Base-by-base conservation (phyloP, 176 grass and related monocot genomes). In the Neostapfia colusana region DNA sequence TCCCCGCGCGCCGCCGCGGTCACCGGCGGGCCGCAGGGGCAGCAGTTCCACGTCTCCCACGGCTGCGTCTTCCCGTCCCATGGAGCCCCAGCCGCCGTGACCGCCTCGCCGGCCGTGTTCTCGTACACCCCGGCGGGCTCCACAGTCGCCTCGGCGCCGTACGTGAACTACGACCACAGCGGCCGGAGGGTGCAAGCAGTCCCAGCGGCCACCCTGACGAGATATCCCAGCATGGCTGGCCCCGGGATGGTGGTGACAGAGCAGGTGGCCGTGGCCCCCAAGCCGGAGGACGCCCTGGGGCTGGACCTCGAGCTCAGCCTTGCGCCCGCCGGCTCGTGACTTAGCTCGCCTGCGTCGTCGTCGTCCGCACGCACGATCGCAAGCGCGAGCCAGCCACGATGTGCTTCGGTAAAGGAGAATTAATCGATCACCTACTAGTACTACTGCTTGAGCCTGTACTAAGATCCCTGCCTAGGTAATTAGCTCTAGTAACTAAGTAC, bases 261-360 rank as follows among this genome's bases (percentile, higher is more conserved):
- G 46, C 77, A 83, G 2, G 88, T 80, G 46, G 62, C 73, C 15
- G 88, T 80, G 46, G 76, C 73, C 8, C 42, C 80, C 17, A 77
- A 63, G 54, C 37, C 87, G 25, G 91, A 92, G 48, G 89, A 95
- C 13, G 65, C 83, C 8, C 40, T 95, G 78, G 92, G 89, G 40
- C 81, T 99, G 24, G 96, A 99, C 82, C 89, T 99, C 73, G 87
- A 99, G 79, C 91, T 99, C 71, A 92, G 96, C 80, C 90, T 97
- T 6, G 93, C 90, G 4, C 93, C 90, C 0, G 89, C 93, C 48
- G 82, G 93, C 18, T 92, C 76, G 13, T 92, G 87, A 82, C 69
- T 69, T 7, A 3, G 28, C 25, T 17, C 31, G 31, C 3, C 31
- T 31, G 3, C 3, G 31, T 31, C 34, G n/a, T 15, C 36, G 57